Conservation (phyloP, 331 rosid genomes). For the Cydonia oblonga region DNA sequence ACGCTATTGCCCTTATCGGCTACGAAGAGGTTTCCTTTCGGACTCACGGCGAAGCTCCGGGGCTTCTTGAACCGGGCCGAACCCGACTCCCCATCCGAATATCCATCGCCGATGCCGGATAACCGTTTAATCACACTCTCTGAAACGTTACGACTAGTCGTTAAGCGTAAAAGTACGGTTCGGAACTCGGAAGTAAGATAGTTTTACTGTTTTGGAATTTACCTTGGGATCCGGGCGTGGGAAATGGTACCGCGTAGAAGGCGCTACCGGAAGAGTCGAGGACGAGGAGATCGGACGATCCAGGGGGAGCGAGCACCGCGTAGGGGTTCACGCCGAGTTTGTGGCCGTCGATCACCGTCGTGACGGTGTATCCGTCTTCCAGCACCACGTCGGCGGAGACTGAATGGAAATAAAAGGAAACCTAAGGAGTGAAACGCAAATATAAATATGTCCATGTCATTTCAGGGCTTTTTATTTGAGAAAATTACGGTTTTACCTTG, state of each 20-base stretch:
- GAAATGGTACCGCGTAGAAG: slow-evolving; percentile 43
- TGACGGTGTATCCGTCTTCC: slow-evolving; percentile 53
- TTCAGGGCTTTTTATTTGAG: no score
- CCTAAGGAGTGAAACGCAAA: not conserved
- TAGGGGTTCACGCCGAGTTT: slow-evolving; percentile 32
- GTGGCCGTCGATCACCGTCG: slow-evolving; percentile 59
- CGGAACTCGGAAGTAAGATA: not conserved
- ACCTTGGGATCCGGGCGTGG: slow-evolving; percentile 44
- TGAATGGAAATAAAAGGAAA: slow-evolving; percentile 4
- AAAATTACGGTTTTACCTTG: slow-evolving; percentile 12
- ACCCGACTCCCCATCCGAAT: slow-evolving; percentile 43
- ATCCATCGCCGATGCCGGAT: slow-evolving; percentile 38
- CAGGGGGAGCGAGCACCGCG: slow-evolving; percentile 26
- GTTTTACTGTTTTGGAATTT: not conserved
- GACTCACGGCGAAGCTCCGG: slow-evolving; percentile 48
- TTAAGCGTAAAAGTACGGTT: not conserved
- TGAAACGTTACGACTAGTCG: slow-evolving; percentile 7
- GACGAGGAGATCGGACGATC: slow-evolving; percentile 46
- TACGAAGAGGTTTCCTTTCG: slow-evolving; percentile 53
- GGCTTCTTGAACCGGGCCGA: slow-evolving; percentile 39
- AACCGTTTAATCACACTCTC: slow-evolving; percentile 34
- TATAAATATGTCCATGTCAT: no score
- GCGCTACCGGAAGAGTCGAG: slow-evolving; percentile 39
- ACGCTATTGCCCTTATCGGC: slow-evolving; percentile 37
- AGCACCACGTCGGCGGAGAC: slow-evolving; percentile 21